Evolutionary conservation across 1,139 yeast genomes (phyloP).

Genomic region (Yamadazyma mexicana): DNA sequence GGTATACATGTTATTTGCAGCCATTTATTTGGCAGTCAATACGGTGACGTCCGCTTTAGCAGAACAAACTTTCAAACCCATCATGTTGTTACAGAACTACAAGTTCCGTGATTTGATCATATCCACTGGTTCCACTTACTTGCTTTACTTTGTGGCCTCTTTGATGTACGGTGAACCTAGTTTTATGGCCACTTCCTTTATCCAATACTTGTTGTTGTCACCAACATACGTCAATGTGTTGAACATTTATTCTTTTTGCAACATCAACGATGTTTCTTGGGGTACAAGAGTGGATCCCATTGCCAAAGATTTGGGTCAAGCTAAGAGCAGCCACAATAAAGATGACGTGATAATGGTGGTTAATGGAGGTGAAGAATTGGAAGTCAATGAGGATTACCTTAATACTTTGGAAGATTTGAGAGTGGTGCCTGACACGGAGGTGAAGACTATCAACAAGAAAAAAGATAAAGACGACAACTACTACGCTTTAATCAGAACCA

Average conservation of each 20-base stretch:
- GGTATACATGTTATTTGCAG: slow-evolving; percentile 63
- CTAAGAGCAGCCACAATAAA: slow-evolving; percentile 54
- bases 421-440: slow-evolving; percentile 21
- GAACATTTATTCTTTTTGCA: slow-evolving; percentile 82
- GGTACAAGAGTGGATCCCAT: slow-evolving; percentile 77
- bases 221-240: slow-evolving; percentile 78
- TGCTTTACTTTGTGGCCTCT: slow-evolving; percentile 76
- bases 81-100: slow-evolving; percentile 56
- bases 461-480: slow-evolving; percentile 39
- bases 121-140: slow-evolving; percentile 84
- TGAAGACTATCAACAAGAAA: slow-evolving; percentile 20
- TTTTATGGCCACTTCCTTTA: slow-evolving; percentile 73
- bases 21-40: slow-evolving; percentile 76
- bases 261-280: slow-evolving; percentile 94
- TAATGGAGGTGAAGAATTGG: slow-evolving; percentile 58
- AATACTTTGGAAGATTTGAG: slow-evolving; percentile 50
- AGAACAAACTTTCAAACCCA: slow-evolving; percentile 44
- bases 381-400: slow-evolving; percentile 60
- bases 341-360: slow-evolving; percentile 68
- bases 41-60: slow-evolving; percentile 50
- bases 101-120: slow-evolving; percentile 82
- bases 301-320: slow-evolving; percentile 69
- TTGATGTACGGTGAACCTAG: slow-evolving; percentile 73
- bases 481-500: slow-evolving; percentile 46
- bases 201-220: slow-evolving; percentile 68